Evolutionary conservation across 176 grass and related monocot genomes (phyloP).

Genomic region (Alopecurus myosuroides): DNA sequence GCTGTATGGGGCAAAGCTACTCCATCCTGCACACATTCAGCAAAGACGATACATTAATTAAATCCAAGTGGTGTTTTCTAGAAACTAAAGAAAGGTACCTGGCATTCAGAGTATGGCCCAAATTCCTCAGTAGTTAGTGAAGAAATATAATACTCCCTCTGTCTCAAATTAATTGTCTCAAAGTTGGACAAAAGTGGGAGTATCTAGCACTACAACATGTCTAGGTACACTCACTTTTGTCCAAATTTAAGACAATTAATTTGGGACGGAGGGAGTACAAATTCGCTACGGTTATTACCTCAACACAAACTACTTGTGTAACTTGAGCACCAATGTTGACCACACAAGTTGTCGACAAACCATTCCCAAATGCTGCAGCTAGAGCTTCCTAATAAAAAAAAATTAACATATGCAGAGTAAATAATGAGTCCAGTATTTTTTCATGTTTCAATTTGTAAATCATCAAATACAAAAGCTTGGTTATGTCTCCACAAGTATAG

Average conservation of each 20-base stretch:
- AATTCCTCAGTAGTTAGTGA: background rate
- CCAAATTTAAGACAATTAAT: no score
- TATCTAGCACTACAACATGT: no score
- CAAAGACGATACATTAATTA: background rate
- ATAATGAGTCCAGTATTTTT: background rate
- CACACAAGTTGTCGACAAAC: conserved; percentile 89
- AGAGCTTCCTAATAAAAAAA: conserved; percentile 77
- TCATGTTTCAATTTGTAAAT: background rate
- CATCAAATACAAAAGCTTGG: background rate
- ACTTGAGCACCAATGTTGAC: conserved; percentile 97
- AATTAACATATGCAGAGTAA: conserved; percentile 28
- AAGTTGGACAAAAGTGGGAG: no score
- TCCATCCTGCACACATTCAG: conserved; percentile 77
- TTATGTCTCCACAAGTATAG: background rate
- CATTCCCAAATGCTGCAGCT: conserved; percentile 95
- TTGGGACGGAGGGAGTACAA: no score
- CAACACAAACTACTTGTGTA: conserved; percentile 92
- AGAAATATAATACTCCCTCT: conserved; percentile 6
- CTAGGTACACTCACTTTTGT: no score
- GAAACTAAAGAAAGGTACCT: background rate
- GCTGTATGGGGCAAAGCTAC: conserved; percentile 90
- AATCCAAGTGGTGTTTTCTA: background rate
- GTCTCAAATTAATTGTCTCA: no score
- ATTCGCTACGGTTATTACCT: conserved; percentile 42
- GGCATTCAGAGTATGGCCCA: background rate